Evolutionary conservation across 371 early-diverging fungal genomes (phyloP).

Genomic region (Apophysomyces ossiformis): DNA sequence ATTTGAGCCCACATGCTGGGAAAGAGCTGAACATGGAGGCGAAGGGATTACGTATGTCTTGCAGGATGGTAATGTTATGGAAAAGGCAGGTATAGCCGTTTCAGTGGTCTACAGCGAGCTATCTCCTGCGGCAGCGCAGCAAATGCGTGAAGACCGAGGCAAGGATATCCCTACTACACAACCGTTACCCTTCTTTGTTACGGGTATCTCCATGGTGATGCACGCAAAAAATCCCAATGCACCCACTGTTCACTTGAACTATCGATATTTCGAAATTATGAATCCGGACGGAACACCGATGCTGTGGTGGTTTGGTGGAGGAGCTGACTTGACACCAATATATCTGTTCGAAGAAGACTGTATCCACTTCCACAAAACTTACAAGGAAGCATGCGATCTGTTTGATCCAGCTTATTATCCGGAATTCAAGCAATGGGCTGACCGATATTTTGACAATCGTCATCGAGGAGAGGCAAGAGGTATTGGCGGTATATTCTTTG

Average conservation of each 20-base stretch:
- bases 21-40: conserved; percentile 81
- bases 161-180: conserved; percentile 52
- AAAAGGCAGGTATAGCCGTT: conserved; percentile 94
- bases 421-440: conserved; percentile 85
- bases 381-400: conserved; percentile 80
- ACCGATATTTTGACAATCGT: conserved; percentile 77
- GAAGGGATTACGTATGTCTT: conserved; percentile 93
- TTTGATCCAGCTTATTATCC: conserved; percentile 73
- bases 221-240: conserved; percentile 96
- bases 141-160: conserved; percentile 80
- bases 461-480: conserved; percentile 86
- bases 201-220: conserved; percentile 91
- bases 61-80: conserved; percentile 90
- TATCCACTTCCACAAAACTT: conserved; percentile 75
- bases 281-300: conserved; percentile 63
- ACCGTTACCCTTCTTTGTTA: conserved; percentile 79
- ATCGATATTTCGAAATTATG: conserved; percentile 95
- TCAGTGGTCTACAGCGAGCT: conserved; percentile 80
- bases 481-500: conserved; percentile 90
- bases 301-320: conserved; percentile 90
- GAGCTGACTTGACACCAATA: conserved; percentile 82
- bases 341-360: conserved; percentile 84
- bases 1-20: conserved; percentile 82
- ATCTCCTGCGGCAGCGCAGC: conserved; percentile 72
- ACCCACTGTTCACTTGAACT: conserved; percentile 96